Base-by-base conservation (phyloP, 345 rosid genomes). In the Zanthoxylum bungeanum region DNA sequence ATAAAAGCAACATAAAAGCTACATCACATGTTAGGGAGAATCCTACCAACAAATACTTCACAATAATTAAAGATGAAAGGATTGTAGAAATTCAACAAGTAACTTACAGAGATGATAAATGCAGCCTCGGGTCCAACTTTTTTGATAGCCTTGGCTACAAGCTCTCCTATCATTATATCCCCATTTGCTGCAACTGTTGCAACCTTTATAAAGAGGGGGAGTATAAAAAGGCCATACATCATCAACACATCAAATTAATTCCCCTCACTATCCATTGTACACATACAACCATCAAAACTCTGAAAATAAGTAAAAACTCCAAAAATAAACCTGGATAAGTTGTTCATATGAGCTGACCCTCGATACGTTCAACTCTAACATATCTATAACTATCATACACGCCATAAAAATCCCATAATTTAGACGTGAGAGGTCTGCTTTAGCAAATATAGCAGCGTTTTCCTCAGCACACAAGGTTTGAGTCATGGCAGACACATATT, bases 121-220 rank as follows among this genome's bases (percentile, higher is more conserved):
- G 82, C 85, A 39, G 84, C 85, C 55, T 77, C 88, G 68, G 82
- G 80, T 61, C 88, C 88, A 52, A 84, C 88, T 70, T 82, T 79
- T 74, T 79, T 84, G 82, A 84, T 82, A 17, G 88, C 88, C 79
- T 79, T 84, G 9, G 88, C 88, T 36, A 84, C 77, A 16, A 84
- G 61, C 77, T 84, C 85, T 17, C 88, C 88, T 24, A 84, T 82
- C 64, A 77, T 80, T 40, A 84, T 77, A 37, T 81, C 88, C 37
- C 88, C 88, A 79, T 81, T 84, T 25, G 88, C 80, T 25, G 88
- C 82, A 58, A 84, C 77, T 11, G 88, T 84, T 27, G 84, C 88
- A 69, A 84, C 84, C 79, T 84, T 53, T 22, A 6, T 4, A 9
- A 14, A 39, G 44, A 10, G 3, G 10, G 25, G 1, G 16, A 49